Percentiles rank a stretch among this genome's conserved stretches.
phyloP scores from a whole-genome alignment of 2,329 filamentous ascomycete species.

The Zymoseptoria crescenta region DNA sequence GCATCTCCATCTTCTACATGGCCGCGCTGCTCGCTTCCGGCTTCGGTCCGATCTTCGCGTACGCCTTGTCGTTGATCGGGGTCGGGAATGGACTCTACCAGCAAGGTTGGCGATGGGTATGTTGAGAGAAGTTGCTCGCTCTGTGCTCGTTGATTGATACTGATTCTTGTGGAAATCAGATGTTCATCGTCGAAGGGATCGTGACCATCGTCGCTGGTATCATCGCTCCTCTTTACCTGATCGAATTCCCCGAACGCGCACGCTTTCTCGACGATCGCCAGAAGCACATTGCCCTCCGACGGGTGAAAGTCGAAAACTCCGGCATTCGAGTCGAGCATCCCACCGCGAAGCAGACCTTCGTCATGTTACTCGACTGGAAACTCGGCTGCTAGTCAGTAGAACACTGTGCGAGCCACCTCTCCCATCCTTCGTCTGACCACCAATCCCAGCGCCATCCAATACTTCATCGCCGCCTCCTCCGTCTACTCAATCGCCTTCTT shows the following conservation, averaged over 20 bases:
- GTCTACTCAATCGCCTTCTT: constrained; percentile 73
- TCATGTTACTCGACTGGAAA: constrained; percentile 27
- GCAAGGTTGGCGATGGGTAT: constrained; percentile 27
- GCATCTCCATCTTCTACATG: constrained; percentile 40
- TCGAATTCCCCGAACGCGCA: constrained; percentile 35
- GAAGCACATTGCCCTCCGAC: constrained; percentile 27
- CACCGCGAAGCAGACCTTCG: constrained; percentile 19
- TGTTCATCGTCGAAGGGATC: constrained; percentile 35
- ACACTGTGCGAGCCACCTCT: too few relatives aligned
- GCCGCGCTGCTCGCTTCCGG: constrained; percentile 26
- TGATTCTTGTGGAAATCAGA: background rate
- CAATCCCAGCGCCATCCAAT: constrained; percentile 20
- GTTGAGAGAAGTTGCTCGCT: background rate
- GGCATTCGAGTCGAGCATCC: constrained; percentile 21
- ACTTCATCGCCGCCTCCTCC: constrained; percentile 33
- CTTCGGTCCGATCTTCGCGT: constrained; percentile 30
- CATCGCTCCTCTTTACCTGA: constrained; percentile 34
- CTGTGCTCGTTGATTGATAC: background rate
- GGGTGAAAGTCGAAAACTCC: constrained; percentile 24
- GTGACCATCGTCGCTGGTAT: constrained; percentile 34
- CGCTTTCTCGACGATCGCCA: constrained; percentile 26
- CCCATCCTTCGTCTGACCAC: too few relatives aligned
- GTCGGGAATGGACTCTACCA: constrained; percentile 28
- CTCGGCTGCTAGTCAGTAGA: constrained; percentile 24
- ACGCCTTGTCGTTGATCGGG: constrained; percentile 27